Evolutionary conservation across 208 protist genomes (phyloP), one percentile per base, ranked within the genome.

Genomic region (Hexamita inflata): DNA sequence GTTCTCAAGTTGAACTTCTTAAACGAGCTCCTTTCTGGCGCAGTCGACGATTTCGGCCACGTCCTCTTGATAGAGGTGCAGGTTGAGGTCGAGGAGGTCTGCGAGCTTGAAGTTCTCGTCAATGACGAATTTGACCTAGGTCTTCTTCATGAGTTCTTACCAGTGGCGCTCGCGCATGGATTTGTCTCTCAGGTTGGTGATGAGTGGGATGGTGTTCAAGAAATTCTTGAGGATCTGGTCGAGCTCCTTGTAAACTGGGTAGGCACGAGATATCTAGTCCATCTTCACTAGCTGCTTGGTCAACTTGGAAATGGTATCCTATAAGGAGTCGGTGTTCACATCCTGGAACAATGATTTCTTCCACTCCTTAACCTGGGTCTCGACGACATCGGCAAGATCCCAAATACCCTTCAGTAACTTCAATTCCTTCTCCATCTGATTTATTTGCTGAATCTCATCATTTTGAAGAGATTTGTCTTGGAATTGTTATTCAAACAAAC

Each of bases 221-320:
- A 98, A 98, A 81, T 91, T 92, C 58, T 89, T 75, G 59, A 98
- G 89, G 35, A 88, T 75, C 73, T 94, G 86, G 80, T 94, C 87
- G 28, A 97, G 82, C 28, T 84, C 82, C 0, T 75, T 64, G 77
- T 93, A 97, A 30, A 89, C 68, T 42, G 65, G 34, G 30, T 35
- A 79, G 28, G 0, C 42, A 57, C 76, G 49, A 32, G 30, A 15
- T 1, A 26, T 39, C 1, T 45, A 29, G 35, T 53, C 49, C 9
- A 82, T 28, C 0, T 7, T 38, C 19, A 67, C 28, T 0, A 80
- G 26, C 0, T 74, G 58, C 74, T 80, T 76, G 0, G 15, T 35
- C 9, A 82, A 80, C 29, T 75, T 77, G 15, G 80, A 80, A 32
- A 32, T 67, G 24, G 57, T 11, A 30, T 74, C 45, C 35, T 82